phyloP scores from a whole-genome alignment of 2,329 filamentous ascomycete genomes.

The Zymoseptoria pseudotritici region DNA sequence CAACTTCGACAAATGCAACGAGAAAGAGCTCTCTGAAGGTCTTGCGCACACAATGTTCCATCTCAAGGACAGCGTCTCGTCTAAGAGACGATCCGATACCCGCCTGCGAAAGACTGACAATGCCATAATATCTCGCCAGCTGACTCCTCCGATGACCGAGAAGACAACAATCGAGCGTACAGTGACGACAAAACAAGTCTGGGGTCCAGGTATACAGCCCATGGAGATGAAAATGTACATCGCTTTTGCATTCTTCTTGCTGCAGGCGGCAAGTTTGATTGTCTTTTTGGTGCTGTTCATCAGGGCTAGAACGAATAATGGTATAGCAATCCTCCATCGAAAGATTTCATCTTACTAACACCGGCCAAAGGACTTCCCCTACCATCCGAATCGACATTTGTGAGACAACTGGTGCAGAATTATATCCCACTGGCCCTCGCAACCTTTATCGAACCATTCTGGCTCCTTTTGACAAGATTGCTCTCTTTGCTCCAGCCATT shows the following conservation, averaged over 20 bases:
- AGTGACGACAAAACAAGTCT: no score
- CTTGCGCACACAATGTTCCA: not conserved
- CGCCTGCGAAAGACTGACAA: no score
- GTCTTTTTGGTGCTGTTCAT: constrained; percentile 9
- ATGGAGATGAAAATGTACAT: constrained; percentile 10
- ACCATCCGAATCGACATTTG: constrained; percentile 30
- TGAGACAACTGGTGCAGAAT: constrained; percentile 37
- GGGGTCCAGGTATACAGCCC: constrained; percentile 3
- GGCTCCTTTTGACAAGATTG: constrained; percentile 48
- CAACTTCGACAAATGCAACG: constrained; percentile 1
- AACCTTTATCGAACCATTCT: constrained; percentile 51
- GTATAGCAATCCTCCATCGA: not conserved
- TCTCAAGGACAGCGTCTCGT: no score
- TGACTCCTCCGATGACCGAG: no score
- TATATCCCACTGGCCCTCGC: constrained; percentile 50
- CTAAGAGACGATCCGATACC: no score
- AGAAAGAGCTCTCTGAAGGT: not conserved
- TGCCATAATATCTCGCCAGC: no score
- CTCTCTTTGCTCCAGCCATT: constrained; percentile 51
- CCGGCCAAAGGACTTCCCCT: constrained; percentile 29
- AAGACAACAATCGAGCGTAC: no score
- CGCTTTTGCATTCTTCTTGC: constrained; percentile 7
- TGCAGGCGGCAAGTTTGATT: constrained; percentile 6
- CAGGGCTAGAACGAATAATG: not conserved
- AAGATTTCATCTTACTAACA: not conserved